These are phyloP conservation scores for Gossypium anomalum DNA, from an alignment of 345 rosid species.

Conservation along the genomic window DNA sequence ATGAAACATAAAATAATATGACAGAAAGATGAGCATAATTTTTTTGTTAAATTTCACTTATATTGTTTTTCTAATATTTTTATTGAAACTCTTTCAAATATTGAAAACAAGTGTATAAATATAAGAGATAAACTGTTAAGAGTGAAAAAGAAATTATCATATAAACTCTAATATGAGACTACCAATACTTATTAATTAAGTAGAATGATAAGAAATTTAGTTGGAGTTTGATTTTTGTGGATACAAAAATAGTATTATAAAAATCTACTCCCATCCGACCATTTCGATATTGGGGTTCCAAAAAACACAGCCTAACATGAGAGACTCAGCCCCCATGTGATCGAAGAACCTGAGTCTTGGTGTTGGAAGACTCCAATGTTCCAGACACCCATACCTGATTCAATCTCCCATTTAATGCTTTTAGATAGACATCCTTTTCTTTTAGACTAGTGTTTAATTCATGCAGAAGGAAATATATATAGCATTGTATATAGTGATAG, in stretches of 20 bases:
- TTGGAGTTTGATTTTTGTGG: no score
- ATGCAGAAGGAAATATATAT: neutral
- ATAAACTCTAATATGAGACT: neutral
- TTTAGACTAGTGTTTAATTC: neutral
- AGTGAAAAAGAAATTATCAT: neutral
- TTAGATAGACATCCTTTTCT: neutral
- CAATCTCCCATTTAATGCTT: slow-evolving; percentile 16
- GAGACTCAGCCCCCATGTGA: slow-evolving; percentile 4
- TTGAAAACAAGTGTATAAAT: neutral
- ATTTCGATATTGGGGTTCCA: no score
- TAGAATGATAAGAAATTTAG: no score
- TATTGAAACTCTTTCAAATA: no score
- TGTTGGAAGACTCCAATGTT: neutral
- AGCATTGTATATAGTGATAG: no score
- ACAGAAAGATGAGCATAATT: no score
- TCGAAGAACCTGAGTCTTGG: neutral
- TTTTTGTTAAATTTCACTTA: no score
- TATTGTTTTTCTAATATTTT: no score
- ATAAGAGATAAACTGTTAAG: neutral
- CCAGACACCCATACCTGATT: slow-evolving; percentile 6
- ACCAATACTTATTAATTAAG: no score
- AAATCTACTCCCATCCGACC: no score
- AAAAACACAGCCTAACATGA: neutral
- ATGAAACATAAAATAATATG: no score
- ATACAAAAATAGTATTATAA: no score